Evolutionary conservation across 139 green algal genomes (phyloP).

Genomic region (Eudorina sp.): DNA sequence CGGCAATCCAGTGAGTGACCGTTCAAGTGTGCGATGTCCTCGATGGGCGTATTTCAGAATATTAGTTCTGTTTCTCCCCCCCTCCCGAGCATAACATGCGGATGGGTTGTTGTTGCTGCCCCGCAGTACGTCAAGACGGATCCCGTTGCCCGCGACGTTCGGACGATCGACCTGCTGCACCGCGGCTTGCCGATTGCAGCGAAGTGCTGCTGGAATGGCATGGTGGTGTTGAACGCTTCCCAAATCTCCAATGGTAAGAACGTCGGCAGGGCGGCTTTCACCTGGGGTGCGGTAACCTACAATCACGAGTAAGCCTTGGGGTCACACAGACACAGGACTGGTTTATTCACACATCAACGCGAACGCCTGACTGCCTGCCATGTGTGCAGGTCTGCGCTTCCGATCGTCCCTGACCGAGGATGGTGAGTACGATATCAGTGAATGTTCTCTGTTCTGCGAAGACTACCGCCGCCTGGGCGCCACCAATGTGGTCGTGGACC

Average conservation of each 20-base stretch:
- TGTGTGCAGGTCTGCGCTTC: slow-evolving; percentile 23
- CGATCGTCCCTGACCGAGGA: neutral
- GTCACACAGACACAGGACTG: no score
- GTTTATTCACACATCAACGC: no score
- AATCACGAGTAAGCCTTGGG: no score
- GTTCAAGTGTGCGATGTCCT: no score
- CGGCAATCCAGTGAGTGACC: neutral
- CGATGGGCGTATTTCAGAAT: no score
- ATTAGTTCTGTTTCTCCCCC: no score
- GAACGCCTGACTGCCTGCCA: no score
- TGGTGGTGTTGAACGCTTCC: neutral
- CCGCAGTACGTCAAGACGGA: slow-evolving; percentile 10
- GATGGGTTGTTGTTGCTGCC: no score
- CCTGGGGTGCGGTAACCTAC: no score
- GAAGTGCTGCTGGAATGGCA: slow-evolving; percentile 30
- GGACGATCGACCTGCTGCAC: slow-evolving; percentile 8
- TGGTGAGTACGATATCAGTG: slow-evolving; percentile 23
- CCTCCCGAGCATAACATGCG: no score
- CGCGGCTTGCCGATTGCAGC: neutral
- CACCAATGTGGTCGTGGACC: slow-evolving; percentile 9
- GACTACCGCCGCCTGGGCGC: slow-evolving; percentile 18
- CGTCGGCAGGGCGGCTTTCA: no score
- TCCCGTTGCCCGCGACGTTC: slow-evolving; percentile 1
- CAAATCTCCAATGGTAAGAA: neutral
- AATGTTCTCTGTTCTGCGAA: slow-evolving; percentile 32